Evolutionary conservation across 768 basidiomycete species (phyloP), one percentile per base, ranked within the genome.

Genomic region (Pleurotus ostreatus): DNA sequence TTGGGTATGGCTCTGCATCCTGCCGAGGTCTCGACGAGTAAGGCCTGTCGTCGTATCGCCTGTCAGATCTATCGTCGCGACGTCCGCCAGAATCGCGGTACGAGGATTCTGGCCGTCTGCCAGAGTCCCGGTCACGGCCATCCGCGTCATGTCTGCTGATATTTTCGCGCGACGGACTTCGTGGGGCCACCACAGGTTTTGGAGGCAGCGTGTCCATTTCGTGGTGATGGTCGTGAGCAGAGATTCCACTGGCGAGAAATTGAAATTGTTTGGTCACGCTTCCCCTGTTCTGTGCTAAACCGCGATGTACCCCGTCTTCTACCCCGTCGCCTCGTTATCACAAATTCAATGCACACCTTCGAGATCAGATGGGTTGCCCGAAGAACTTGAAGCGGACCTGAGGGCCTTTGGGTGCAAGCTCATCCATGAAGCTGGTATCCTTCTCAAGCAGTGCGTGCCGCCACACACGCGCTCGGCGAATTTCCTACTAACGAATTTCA

Each of bases 371-470:
- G 92, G 90, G 0, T 78, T 98, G 7, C 88, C 94, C 0, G 69
- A 66, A 18, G 85, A 88, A 20, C 71, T 97, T 12, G 96, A 99
- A 68, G 85, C 90, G 56, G 94, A 97, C 62, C 78, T 99, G 37
- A 78, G 95, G 46, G 87, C 89, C 0, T 92, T 87, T 62, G 97
- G 95, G 2, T 96, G 94, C 70, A 92, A 94, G 73, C 77, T 98
- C 58, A 94, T 99, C 18, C 92, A 98, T 65, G 88, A 97, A 72
- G 94, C 95, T 3, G 97, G 97, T 34, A 80, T 94, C 44, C 78
- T 98, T 55, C 77, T 98, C 62, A 86, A 88, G 68, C 89, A 96
- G 96, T 97, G 65, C 64, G 88, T 64, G 20, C 22, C 25, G 46
- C 53, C 43, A 34, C 18, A 34, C 18, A 39, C 30, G n/a, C 59